Percentiles rank a stretch among this genome's conserved stretches.
Conservation (phyloP, 1,284 basidiomycete genomes). For the Volvariella volvacea region DNA sequence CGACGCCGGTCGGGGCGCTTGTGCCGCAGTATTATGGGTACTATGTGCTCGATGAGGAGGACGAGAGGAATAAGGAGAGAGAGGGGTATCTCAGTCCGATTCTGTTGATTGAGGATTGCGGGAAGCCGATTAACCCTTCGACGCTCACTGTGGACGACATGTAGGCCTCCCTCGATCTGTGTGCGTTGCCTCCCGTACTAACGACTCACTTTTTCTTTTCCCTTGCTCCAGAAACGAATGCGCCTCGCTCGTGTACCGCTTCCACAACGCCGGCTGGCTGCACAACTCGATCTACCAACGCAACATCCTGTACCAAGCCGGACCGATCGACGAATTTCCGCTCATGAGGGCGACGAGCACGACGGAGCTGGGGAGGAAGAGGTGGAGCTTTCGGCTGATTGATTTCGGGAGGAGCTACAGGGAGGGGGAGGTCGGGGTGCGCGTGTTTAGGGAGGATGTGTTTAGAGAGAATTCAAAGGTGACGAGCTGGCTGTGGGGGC, state of each 20-base stretch:
- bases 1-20: slow-evolving; percentile 37
- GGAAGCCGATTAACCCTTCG: slow-evolving; percentile 23
- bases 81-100: slow-evolving; percentile 32
- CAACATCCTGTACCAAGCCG: slow-evolving; percentile 41
- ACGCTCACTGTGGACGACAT: slow-evolving; percentile 27
- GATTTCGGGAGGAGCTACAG: slow-evolving; percentile 34
- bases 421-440: slow-evolving; percentile 7
- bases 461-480: too few species aligned
- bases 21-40: slow-evolving; percentile 52
- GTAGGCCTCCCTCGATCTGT: slow-evolving; percentile 11
- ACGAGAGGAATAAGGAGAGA: background rate
- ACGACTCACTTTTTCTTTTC: background rate
- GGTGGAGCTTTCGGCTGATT: slow-evolving; percentile 41
- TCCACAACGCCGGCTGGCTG: slow-evolving; percentile 31
- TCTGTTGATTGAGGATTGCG: slow-evolving; percentile 46
- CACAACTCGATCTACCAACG: slow-evolving; percentile 37
- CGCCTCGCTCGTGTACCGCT: slow-evolving; percentile 33
- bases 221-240: slow-evolving; percentile 21
- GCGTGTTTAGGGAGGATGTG: too few species aligned
- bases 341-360: slow-evolving; percentile 17
- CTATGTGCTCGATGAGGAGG: slow-evolving; percentile 27
- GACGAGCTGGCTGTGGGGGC: too few species aligned
- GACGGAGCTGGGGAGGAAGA: slow-evolving; percentile 12
- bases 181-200: background rate
- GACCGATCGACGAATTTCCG: slow-evolving; percentile 31